Conservation (phyloP, 1,139 yeast species). For the Scheffersomyces lignicola region DNA sequence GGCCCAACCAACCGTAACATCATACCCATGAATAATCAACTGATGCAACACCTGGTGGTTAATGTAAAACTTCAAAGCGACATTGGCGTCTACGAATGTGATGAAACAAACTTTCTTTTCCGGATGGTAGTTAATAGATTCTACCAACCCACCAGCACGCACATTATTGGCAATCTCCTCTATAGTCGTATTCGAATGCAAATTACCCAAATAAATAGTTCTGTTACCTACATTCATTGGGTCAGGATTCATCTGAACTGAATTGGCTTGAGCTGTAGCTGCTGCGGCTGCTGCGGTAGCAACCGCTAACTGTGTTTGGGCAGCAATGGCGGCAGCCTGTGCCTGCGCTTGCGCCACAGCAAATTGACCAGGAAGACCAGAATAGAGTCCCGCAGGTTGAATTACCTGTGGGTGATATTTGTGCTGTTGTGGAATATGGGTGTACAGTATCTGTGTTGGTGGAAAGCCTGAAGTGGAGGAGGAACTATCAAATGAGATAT, state of each 20-base stretch:
- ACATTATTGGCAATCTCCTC: constrained; percentile 52
- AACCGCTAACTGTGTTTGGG: not conserved
- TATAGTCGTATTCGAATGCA: constrained; percentile 45
- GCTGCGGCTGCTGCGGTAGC: constrained; percentile 3
- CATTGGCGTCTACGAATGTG: constrained; percentile 43
- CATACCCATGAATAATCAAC: constrained; percentile 47
- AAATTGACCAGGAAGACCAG: too few relatives aligned
- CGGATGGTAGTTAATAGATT: constrained; percentile 36
- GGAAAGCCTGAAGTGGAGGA: constrained; percentile 6
- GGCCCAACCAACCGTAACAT: constrained; percentile 49
- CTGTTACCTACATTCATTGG: constrained; percentile 38
- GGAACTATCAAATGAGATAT: constrained; percentile 4
- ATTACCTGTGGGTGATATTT: too few relatives aligned
- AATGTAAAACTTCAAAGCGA: constrained; percentile 43
- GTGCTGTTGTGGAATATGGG: constrained; percentile 3
- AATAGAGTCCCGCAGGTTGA: too few relatives aligned
- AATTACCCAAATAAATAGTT: constrained; percentile 45
- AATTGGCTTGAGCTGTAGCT: constrained; percentile 4
- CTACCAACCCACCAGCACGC: constrained; percentile 50
- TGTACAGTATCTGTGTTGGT: constrained; percentile 7
- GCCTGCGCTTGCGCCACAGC: constrained; percentile 3
- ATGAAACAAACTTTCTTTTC: constrained; percentile 44
- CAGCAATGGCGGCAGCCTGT: constrained; percentile 5
- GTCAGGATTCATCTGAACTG: constrained; percentile 16
- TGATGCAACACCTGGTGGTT: constrained; percentile 49